These are phyloP conservation scores for Aegilops sharonensis DNA, from an alignment of 176 grass and related monocot genomes.

Conservation along the genomic window DNA sequence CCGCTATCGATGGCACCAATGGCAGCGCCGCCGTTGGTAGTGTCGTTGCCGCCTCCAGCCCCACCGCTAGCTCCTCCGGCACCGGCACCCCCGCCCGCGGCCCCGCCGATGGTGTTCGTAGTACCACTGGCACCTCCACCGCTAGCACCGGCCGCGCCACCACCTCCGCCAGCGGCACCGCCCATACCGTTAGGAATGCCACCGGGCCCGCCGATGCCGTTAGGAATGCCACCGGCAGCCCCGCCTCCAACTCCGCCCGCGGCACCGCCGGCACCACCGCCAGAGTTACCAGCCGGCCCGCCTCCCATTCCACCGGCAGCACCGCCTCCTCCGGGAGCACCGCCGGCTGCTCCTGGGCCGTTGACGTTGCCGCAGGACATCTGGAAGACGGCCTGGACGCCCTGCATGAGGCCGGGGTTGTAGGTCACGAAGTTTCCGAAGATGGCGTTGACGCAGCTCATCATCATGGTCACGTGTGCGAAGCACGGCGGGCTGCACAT, in stretches of 20 bases:
- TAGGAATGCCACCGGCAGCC: no score
- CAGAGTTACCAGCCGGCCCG: neutral
- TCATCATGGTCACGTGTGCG: slow-evolving; percentile 62
- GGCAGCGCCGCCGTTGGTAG: neutral
- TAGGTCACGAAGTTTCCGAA: slow-evolving; percentile 65
- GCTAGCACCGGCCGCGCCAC: neutral
- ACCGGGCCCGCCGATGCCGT: neutral
- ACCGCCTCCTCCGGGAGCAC: no score
- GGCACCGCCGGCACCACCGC: neutral
- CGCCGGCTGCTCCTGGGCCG: neutral
- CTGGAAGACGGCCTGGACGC: slow-evolving; percentile 69
- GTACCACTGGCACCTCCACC: neutral
- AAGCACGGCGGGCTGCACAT: slow-evolving; percentile 78
- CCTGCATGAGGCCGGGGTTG: slow-evolving; percentile 79
- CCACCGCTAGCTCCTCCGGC: neutral
- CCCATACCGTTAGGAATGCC: neutral
- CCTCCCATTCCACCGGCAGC: neutral
- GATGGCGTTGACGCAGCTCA: slow-evolving; percentile 65
- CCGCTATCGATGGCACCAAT: neutral
- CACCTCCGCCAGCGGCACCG: neutral
- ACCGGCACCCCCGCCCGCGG: neutral
- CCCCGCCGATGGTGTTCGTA: neutral
- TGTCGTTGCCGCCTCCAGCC: neutral
- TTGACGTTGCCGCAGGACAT: slow-evolving; percentile 59
- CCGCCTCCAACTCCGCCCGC: neutral